Conservation (phyloP, 1,284 basidiomycete species). For the Ganoderma lucidum region DNA sequence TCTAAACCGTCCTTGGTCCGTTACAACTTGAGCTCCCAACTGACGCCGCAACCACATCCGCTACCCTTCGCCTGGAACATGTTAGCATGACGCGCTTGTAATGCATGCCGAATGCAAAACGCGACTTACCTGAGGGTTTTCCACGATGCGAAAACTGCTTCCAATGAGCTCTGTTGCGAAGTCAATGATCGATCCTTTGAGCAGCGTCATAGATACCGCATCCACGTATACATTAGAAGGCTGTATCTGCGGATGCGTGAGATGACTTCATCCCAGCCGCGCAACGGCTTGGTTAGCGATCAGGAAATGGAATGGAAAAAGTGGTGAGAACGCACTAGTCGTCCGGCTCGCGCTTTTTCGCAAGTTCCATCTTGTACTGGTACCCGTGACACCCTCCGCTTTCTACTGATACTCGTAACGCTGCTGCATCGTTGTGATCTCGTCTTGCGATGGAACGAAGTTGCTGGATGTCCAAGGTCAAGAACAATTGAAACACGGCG, state of each 20-base stretch:
- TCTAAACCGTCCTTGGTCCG: neutral
- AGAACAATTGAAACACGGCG: neutral
- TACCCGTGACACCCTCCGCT: slow-evolving; percentile 96
- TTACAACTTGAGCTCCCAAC: slow-evolving; percentile 22
- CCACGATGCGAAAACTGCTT: slow-evolving; percentile 79
- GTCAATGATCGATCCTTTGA: slow-evolving; percentile 88
- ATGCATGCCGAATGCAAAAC: no score
- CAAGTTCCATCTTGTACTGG: slow-evolving; percentile 90
- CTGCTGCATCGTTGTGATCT: slow-evolving; percentile 66
- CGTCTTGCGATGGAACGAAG: slow-evolving; percentile 65
- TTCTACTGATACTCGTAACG: slow-evolving; percentile 84
- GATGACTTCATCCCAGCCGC: slow-evolving; percentile 52
- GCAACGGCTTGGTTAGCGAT: slow-evolving; percentile 13
- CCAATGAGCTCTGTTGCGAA: slow-evolving; percentile 93
- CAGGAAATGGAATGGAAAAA: slow-evolving; percentile 9
- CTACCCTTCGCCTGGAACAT: slow-evolving; percentile 15
- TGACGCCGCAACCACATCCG: slow-evolving; percentile 24
- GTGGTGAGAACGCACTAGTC: slow-evolving; percentile 74
- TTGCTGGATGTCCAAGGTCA: slow-evolving; percentile 57
- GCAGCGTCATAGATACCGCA: slow-evolving; percentile 78
- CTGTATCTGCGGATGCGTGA: slow-evolving; percentile 70
- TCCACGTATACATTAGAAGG: slow-evolving; percentile 84
- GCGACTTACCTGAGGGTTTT: slow-evolving; percentile 72
- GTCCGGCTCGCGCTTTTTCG: slow-evolving; percentile 62
- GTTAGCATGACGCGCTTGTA: neutral